Percentiles rank a stretch among this genome's conserved stretches.
phyloP scores from a whole-genome alignment of 352 stramenopile species.

The Phytophthora citrophthora region DNA sequence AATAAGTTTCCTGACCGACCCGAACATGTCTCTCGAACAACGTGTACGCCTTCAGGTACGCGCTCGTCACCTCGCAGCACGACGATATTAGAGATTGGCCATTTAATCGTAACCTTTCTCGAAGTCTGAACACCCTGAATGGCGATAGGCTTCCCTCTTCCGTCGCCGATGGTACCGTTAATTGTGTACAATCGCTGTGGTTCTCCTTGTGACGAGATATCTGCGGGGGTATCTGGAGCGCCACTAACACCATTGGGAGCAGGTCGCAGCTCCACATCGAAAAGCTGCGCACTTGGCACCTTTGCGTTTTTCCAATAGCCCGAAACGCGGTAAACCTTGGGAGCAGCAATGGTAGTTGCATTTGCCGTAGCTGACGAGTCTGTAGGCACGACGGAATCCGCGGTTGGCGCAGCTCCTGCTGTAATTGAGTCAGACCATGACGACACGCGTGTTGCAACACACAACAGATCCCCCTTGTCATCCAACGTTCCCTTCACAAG shows the following conservation, averaged over 20 bases:
- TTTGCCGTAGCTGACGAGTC: slow-evolving; percentile 3
- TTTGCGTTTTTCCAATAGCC: slow-evolving; percentile 82
- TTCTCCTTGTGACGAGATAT: slow-evolving; percentile 27
- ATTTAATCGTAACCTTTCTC: slow-evolving; percentile 66
- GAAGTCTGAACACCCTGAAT: slow-evolving; percentile 73
- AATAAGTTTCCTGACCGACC: slow-evolving; percentile 76
- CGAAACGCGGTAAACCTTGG: slow-evolving; percentile 55
- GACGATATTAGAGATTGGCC: slow-evolving; percentile 76
- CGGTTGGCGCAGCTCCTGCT: slow-evolving; percentile 14
- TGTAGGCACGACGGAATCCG: slow-evolving; percentile 16
- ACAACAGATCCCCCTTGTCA: slow-evolving; percentile 74
- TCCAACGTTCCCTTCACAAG: slow-evolving; percentile 72
- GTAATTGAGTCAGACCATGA: slow-evolving; percentile 52
- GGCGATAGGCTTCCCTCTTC: slow-evolving; percentile 51
- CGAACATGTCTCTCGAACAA: slow-evolving; percentile 75
- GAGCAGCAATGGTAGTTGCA: slow-evolving; percentile 5
- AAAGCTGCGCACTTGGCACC: slow-evolving; percentile 73
- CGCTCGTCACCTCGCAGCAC: slow-evolving; percentile 78
- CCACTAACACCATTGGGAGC: slow-evolving; percentile 21
- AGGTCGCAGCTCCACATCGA: slow-evolving; percentile 76
- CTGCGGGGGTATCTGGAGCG: slow-evolving; percentile 17
- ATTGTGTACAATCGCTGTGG: slow-evolving; percentile 45
- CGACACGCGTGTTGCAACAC: slow-evolving; percentile 53
- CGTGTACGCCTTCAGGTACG: slow-evolving; percentile 71
- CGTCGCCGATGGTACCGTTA: slow-evolving; percentile 77